Conservation (phyloP, 2,329 filamentous ascomycete species). For the Trichophyton mentagrophytes region DNA sequence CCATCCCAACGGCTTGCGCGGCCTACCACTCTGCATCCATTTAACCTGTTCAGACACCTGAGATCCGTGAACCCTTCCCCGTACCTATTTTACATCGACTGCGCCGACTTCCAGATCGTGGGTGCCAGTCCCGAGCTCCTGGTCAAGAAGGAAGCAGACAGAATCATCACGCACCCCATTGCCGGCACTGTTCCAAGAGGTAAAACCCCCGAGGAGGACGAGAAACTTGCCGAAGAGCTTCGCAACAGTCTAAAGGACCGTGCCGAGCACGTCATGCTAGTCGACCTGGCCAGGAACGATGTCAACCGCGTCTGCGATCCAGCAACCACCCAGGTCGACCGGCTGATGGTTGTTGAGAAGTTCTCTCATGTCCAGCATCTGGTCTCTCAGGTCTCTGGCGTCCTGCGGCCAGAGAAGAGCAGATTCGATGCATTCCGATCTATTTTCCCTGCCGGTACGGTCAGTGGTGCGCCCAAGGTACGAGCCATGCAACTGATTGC, state of each 20-base stretch:
- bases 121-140: constrained; percentile 90
- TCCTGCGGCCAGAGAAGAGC: constrained; percentile 70
- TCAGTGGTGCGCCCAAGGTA: constrained; percentile 90
- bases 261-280: constrained; percentile 93
- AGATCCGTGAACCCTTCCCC: constrained; percentile 96
- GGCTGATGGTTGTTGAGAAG: constrained; percentile 83
- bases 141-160: constrained; percentile 74
- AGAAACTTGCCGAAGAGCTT: constrained; percentile 62
- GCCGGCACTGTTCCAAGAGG: constrained; percentile 89
- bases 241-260: constrained; percentile 76
- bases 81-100: constrained; percentile 93
- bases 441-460: constrained; percentile 94
- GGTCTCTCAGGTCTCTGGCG: constrained; percentile 85
- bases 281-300: constrained; percentile 91
- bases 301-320: constrained; percentile 93
- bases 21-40: constrained; percentile 82
- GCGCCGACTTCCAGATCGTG: constrained; percentile 83
- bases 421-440: constrained; percentile 91
- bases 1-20: constrained; percentile 86
- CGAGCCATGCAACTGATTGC: constrained; percentile 94
- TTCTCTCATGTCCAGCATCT: constrained; percentile 98
- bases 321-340: constrained; percentile 75
- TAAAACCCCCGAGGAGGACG: constrained; percentile 67
- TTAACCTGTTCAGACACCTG: constrained; percentile 94
- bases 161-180: constrained; percentile 92